A percentile compares a stretch with the other conserved stretches of the same genome.
phyloP scores from a whole-genome alignment of 2,329 filamentous ascomycete species.

The Fusarium guadeloupense region DNA sequence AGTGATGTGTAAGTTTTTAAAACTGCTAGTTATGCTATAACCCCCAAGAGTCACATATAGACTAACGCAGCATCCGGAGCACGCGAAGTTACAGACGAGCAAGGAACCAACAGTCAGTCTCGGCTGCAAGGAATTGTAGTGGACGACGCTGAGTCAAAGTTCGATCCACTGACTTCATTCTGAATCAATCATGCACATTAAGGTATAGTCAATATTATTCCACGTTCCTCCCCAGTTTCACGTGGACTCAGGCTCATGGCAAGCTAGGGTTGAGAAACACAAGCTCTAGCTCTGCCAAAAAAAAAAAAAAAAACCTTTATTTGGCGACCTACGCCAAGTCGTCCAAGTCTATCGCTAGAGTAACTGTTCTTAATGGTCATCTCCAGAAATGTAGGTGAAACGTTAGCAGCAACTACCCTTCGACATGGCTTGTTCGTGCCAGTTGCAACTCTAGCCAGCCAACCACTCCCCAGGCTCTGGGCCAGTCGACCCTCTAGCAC shows the following conservation, averaged over 20 bases:
- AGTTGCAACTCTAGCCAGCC: slow-evolving; percentile 3
- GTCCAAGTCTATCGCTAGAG: slow-evolving; percentile 9
- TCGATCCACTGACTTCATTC: slow-evolving; percentile 9
- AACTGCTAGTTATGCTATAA: slow-evolving; percentile 8
- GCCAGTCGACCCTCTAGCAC: background rate
- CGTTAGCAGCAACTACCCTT: slow-evolving; percentile 3
- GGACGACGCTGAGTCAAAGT: slow-evolving; percentile 8
- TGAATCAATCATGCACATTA: slow-evolving; percentile 17
- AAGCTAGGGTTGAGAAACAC: slow-evolving; percentile 27
- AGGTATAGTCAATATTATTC: slow-evolving; percentile 15
- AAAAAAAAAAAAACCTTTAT: slow-evolving; percentile 6
- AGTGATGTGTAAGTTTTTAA: slow-evolving; percentile 31
- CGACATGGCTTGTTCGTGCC: background rate
- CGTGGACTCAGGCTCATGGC: slow-evolving; percentile 21
- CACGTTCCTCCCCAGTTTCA: slow-evolving; percentile 36
- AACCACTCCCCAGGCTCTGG: slow-evolving; percentile 23
- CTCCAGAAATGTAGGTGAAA: slow-evolving; percentile 20
- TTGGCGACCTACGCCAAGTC: slow-evolving; percentile 3
- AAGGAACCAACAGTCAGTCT: slow-evolving; percentile 20
- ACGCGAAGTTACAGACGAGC: slow-evolving; percentile 21
- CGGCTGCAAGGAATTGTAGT: slow-evolving; percentile 1
- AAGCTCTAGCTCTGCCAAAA: background rate
- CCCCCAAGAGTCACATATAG: slow-evolving; percentile 13
- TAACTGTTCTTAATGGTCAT: background rate
- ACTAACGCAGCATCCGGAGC: slow-evolving; percentile 19